Evolutionary conservation across 306 rosid genomes (phyloP).

Genomic region (Cicer judaicum): DNA sequence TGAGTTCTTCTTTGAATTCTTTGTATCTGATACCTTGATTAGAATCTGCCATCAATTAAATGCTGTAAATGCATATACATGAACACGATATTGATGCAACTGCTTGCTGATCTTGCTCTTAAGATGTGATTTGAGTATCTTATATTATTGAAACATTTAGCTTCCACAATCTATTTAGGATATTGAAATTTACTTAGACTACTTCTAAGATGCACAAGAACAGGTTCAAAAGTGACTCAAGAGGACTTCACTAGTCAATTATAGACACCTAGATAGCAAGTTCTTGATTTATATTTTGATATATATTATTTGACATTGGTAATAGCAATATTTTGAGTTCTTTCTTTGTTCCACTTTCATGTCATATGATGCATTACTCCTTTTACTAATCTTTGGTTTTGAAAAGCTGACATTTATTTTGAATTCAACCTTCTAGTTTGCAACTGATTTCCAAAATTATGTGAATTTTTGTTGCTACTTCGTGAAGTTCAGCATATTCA

Average conservation of each 20-base stretch:
- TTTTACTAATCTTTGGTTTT: not conserved
- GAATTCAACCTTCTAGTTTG: conserved; percentile 11
- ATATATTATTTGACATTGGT: not conserved
- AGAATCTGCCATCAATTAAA: not conserved
- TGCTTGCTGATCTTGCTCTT: conserved; percentile 5
- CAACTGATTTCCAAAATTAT: not conserved
- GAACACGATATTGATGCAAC: conserved; percentile 11
- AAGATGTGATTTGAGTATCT: conserved; percentile 1
- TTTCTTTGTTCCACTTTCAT: not conserved
- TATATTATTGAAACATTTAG: conserved; percentile 13
- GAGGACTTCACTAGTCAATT: too few relatives aligned
- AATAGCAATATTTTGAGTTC: not conserved
- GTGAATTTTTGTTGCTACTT: not conserved
- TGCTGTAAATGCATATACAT: conserved; percentile 3
- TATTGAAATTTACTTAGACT: conserved; percentile 9
- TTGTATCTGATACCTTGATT: not conserved
- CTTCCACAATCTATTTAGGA: conserved; percentile 15
- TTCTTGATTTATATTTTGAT: too few relatives aligned
- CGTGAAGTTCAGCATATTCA: not conserved
- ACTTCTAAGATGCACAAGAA: not conserved
- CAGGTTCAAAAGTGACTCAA: not conserved
- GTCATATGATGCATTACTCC: not conserved
- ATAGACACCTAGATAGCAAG: too few relatives aligned
- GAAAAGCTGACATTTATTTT: conserved; percentile 14
- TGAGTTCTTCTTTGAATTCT: not conserved